Evolutionary conservation across 2,329 filamentous ascomycete genomes (phyloP), one percentile per base, ranked within the genome.

Genomic region (Ophiocordyceps australis): DNA sequence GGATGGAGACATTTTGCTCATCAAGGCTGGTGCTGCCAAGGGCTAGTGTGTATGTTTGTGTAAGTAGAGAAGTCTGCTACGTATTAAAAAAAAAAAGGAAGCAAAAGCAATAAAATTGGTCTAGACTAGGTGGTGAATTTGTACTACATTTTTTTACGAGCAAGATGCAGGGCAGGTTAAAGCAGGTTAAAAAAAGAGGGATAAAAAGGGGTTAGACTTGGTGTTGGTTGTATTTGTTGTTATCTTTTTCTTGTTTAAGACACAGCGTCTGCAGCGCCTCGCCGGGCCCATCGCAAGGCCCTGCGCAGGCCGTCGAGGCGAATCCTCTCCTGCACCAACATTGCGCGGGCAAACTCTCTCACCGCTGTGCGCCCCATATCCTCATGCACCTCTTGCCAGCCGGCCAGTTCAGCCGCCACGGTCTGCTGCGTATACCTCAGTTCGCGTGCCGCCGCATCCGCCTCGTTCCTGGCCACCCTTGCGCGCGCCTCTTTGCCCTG

Each of bases 391-490:
- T 91, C 82, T 42, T 93, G 85, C 82, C 89, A 98, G 11, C 80
- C 83, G 1, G 89, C 89, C 29, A 98, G 50, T 53, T 98, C 89
- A 2, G 72, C 65, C 6, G 91, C 86, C 14, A 95, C 86, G 10
- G 86, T 82, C 48, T 91, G 81, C 52, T 94, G 86, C 24, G 85
- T 93, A 48, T 89, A 93, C 25, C 82, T 60, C 28, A 98, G 56
- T 49, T 98, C 89, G 26, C 70, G 70, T 0, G 76, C 74, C n/a
- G 93, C 51, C 22, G 71, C 66, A 13, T 74, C 67, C 9, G 80
- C 65, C 43, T 94, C 81, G 12, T 61, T 51, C 34, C 74, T 67
- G 14, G 68, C 70, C 34, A 74, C 72, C 10, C 68, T 63, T 20
- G 81, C 79, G 39, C 78, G 81, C 35, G 79, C 75, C 51, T 83